Percentiles rank a stretch among this genome's conserved stretches.
Conservation (phyloP, 2,329 filamentous ascomycete species). For the Fusarium equiseti region DNA sequence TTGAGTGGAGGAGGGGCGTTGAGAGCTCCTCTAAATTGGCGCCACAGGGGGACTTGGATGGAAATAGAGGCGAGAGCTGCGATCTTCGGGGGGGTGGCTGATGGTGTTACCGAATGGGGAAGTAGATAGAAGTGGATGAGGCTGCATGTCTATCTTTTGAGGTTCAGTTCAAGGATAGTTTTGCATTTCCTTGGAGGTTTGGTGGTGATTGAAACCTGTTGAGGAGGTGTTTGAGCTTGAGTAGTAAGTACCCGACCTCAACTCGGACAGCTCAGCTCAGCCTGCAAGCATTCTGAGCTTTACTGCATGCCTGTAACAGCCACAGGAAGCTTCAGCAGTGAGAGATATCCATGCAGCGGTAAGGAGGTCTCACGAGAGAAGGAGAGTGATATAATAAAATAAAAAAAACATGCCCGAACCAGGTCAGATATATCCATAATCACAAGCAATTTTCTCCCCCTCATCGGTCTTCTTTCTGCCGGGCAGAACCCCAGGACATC, state of each 20-base stretch:
- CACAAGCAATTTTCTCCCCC: conserved; percentile 23
- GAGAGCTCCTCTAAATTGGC: conserved; percentile 33
- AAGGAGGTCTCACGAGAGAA: conserved; percentile 1
- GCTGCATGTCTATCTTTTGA: conserved; percentile 5
- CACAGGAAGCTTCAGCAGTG: background rate
- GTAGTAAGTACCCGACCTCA: background rate
- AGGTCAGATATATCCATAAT: conserved; percentile 5
- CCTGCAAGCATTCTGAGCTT: conserved; percentile 5
- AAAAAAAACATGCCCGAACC: background rate
- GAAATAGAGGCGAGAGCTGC: conserved; percentile 27
- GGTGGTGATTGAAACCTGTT: conserved; percentile 8
- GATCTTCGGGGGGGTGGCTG: conserved; percentile 30
- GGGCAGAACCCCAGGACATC: conserved; percentile 26
- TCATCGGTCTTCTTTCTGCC: conserved; percentile 21
- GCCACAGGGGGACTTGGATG: conserved; percentile 15
- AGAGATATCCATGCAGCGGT: background rate
- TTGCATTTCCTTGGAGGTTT: background rate
- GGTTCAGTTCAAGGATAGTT: background rate
- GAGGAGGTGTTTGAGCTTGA: background rate
- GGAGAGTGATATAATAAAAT: background rate
- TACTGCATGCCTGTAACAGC: background rate
- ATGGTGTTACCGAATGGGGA: conserved; percentile 10
- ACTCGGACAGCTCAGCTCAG: conserved; percentile 4
- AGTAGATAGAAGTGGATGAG: conserved; percentile 4
- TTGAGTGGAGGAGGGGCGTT: conserved; percentile 38